These are phyloP conservation scores for Penicillium angulare DNA, from an alignment of 495 filamentous ascomycete genomes.

Conservation along the genomic window DNA sequence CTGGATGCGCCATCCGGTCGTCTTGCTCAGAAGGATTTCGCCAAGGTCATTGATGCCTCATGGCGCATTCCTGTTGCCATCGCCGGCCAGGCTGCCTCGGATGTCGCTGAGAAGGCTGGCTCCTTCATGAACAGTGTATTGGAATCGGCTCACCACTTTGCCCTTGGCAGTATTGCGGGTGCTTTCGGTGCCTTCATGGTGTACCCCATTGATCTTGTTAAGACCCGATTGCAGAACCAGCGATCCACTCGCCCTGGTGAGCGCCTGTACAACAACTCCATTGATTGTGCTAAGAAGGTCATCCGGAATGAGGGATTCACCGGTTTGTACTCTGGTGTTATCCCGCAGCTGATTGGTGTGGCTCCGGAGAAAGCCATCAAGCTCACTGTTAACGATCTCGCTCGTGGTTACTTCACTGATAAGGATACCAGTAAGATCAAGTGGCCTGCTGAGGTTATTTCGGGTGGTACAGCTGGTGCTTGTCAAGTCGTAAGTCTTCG, in stretches of 20 bases:
- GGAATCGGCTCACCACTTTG: slow-evolving; percentile 87
- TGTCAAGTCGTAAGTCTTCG: slow-evolving; percentile 85
- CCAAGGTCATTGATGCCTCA: slow-evolving; percentile 89
- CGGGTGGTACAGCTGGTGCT: slow-evolving; percentile 86
- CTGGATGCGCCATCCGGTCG: slow-evolving; percentile 84
- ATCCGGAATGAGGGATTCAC: slow-evolving; percentile 85
- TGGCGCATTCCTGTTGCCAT: slow-evolving; percentile 66
- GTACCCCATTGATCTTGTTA: slow-evolving; percentile 97
- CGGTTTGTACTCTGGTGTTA: slow-evolving; percentile 89
- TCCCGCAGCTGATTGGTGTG: slow-evolving; percentile 94
- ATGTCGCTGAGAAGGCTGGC: slow-evolving; percentile 51
- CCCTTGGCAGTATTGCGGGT: slow-evolving; percentile 82
- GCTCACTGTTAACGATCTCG: slow-evolving; percentile 93
- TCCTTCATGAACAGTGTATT: slow-evolving; percentile 59
- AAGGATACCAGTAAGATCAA: slow-evolving; percentile 74
- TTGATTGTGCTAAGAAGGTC: slow-evolving; percentile 91
- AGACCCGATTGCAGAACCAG: slow-evolving; percentile 99
- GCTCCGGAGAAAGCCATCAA: slow-evolving; percentile 99
- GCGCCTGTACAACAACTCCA: slow-evolving; percentile 89
- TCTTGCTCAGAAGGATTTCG: slow-evolving; percentile 80
- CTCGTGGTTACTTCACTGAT: slow-evolving; percentile 73
- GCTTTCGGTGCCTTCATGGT: slow-evolving; percentile 99
- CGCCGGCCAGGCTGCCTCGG: slow-evolving; percentile 37
- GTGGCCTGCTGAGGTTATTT: slow-evolving; percentile 70
- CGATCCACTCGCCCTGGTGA: slow-evolving; percentile 76